These are phyloP conservation scores for Curvularia verruculosa DNA, from an alignment of 2,329 filamentous ascomycete species.

Conservation along the genomic window DNA sequence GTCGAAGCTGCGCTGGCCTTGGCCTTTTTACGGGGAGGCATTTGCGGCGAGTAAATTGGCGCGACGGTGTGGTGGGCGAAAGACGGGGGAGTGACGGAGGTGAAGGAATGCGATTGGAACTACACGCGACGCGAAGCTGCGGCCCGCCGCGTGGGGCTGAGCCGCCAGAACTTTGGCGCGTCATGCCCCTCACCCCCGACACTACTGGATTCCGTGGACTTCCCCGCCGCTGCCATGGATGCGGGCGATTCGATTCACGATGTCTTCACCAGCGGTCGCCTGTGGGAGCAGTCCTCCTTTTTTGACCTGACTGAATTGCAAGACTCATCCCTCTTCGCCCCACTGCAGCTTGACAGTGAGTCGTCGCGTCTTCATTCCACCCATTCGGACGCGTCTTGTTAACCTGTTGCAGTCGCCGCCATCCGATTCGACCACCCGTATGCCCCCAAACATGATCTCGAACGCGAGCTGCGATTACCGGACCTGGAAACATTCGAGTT, in stretches of 20 bases:
- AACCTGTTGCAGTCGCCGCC: slow-evolving; percentile 36
- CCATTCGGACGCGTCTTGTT: slow-evolving; percentile 30
- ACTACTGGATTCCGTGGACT: neutral
- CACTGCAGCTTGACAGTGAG: slow-evolving; percentile 46
- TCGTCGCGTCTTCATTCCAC: slow-evolving; percentile 30
- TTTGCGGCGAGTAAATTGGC: slow-evolving; percentile 39
- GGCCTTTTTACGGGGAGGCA: slow-evolving; percentile 74
- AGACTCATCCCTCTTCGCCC: slow-evolving; percentile 42
- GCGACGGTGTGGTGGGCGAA: slow-evolving; percentile 3
- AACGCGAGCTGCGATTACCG: slow-evolving; percentile 46
- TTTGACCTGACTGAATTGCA: slow-evolving; percentile 27
- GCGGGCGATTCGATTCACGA: slow-evolving; percentile 56
- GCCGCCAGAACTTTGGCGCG: slow-evolving; percentile 32
- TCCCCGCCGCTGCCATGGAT: slow-evolving; percentile 24
- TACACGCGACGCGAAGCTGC: slow-evolving; percentile 17
- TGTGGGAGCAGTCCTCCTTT: slow-evolving; percentile 63
- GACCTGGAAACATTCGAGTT: slow-evolving; percentile 51
- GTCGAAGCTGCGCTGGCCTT: slow-evolving; percentile 65
- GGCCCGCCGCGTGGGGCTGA: slow-evolving; percentile 37
- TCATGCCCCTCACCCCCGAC: slow-evolving; percentile 36
- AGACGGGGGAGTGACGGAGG: neutral
- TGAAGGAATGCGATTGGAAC: neutral
- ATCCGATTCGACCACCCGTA: slow-evolving; percentile 51
- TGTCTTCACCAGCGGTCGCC: slow-evolving; percentile 68
- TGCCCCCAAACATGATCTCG: slow-evolving; percentile 43